Base-by-base conservation (phyloP, 1,139 yeast species). In the Hyphopichia buzzinii region DNA sequence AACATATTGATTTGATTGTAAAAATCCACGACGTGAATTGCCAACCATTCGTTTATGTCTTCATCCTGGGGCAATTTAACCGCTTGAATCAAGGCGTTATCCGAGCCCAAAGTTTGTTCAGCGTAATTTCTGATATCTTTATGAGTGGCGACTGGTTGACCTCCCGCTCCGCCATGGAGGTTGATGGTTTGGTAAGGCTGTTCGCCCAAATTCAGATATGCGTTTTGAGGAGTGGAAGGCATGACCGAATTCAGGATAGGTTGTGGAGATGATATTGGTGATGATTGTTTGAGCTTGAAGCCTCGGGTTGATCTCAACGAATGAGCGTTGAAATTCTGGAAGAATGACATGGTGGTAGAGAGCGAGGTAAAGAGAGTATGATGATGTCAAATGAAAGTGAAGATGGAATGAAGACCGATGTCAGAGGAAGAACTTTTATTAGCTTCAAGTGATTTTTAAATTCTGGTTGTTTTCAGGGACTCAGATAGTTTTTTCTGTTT, bases 1-100 rank as follows among this genome's bases (percentile, higher is more conserved):
- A 92, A 70, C 98, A 92, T 92, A 61, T 92, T 92, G 52, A 90
- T 84, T 59, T 92, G 99, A 57, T 90, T 90, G 64, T 86, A 92
- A 56, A 92, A 92, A 57, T 84, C 90, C 13, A 83, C 92, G 26
- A 83, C 84, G 55, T 92, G 96, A 13, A 90, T 95, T 0, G 98
- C 98, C 37, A 92, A 66, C 99, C 99, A 92, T 61, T 92, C 98
- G 51, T 85, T 84, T 36, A 81, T 56, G 52, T 88, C 95, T 58
- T 92, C 98, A 44, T 94, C 98, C 47, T 79, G 85, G 13, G 99
- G 99, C 27, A 94, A 69, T 53, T 84, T 84, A 15, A 92, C 97
- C 0, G 97, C 98, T 59, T 89, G 95, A 26, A 86, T 84, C 47
- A 92, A 70, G 1, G 89, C 89, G 29, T 92, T 84, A 33, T 92